phyloP scores from a whole-genome alignment of 306 rosid species.

The Trichosanthes truncata region DNA sequence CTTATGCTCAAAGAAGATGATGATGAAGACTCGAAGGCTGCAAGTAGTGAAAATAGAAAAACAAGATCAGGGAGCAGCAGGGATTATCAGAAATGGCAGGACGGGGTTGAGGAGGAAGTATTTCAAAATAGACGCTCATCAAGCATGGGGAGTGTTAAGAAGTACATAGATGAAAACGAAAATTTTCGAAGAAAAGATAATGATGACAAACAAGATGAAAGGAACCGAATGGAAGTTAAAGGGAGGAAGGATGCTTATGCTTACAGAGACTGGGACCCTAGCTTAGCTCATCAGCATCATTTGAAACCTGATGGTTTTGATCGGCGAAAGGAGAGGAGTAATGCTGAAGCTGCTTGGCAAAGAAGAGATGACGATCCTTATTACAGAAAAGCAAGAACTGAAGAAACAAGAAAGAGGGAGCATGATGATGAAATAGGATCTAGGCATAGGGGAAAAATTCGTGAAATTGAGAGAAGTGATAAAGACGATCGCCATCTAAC shows the following conservation, averaged over 20 bases:
- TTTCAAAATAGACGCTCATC: slow-evolving; percentile 62
- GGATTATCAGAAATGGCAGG: slow-evolving; percentile 62
- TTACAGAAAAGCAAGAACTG: slow-evolving; percentile 58
- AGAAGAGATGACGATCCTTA: slow-evolving; percentile 74
- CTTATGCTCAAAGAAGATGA: slow-evolving; percentile 55
- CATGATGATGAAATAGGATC: slow-evolving; percentile 45
- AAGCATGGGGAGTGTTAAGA: slow-evolving; percentile 33
- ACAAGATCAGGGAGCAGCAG: slow-evolving; percentile 91
- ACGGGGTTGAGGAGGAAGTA: slow-evolving; percentile 85
- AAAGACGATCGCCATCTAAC: slow-evolving; percentile 58
- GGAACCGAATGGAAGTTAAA: slow-evolving; percentile 42
- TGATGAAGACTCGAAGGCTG: slow-evolving; percentile 74
- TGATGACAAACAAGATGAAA: slow-evolving; percentile 59
- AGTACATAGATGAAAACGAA: slow-evolving; percentile 53
- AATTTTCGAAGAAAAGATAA: slow-evolving; percentile 45
- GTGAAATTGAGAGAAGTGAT: slow-evolving; percentile 66
- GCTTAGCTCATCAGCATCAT: slow-evolving; percentile 46
- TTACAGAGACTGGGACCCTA: slow-evolving; percentile 62
- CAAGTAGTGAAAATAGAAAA: slow-evolving; percentile 96
- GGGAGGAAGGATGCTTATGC: slow-evolving; percentile 60
- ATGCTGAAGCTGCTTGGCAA: slow-evolving; percentile 60
- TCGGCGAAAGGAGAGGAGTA: slow-evolving; percentile 73
- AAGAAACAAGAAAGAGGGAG: slow-evolving; percentile 86
- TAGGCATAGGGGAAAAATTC: slow-evolving; percentile 53
- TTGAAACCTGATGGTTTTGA: slow-evolving; percentile 61